phyloP scores from a whole-genome alignment of 768 basidiomycete genomes.

The Hysterangium stoloniferum region DNA sequence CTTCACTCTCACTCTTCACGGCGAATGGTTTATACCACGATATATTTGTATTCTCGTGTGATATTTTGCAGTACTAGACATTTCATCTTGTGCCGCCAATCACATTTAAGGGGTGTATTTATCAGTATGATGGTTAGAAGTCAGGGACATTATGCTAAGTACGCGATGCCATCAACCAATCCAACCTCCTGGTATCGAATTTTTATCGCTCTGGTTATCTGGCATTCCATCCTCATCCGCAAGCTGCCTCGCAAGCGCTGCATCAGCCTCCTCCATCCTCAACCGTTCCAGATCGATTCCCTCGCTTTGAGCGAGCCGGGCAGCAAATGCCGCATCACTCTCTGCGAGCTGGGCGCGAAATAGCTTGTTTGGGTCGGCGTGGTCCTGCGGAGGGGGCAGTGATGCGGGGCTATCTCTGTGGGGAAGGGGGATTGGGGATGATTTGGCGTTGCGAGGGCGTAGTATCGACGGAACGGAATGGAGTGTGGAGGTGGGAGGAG shows the following conservation, averaged over 20 bases:
- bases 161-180: too few relatives aligned
- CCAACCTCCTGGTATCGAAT: slow-evolving; percentile 1
- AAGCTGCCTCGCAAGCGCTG: slow-evolving; percentile 11
- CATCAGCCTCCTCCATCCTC: slow-evolving; percentile 12
- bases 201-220: not conserved
- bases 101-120: too few relatives aligned
- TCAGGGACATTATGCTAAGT: too few relatives aligned
- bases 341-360: slow-evolving; percentile 9
- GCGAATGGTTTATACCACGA: too few relatives aligned
- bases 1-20: too few relatives aligned
- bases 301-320: slow-evolving; percentile 10
- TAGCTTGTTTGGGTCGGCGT: not conserved
- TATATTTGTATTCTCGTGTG: too few relatives aligned
- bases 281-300: slow-evolving; percentile 13
- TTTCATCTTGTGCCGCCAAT: too few relatives aligned
- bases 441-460: slow-evolving; percentile 4
- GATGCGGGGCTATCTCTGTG: not conserved
- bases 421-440: slow-evolving; percentile 6
- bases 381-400: slow-evolving; percentile 1
- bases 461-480: slow-evolving; percentile 12
- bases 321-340: slow-evolving; percentile 11
- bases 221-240: slow-evolving; percentile 6
- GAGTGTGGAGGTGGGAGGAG: not conserved
- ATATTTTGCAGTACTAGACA: too few relatives aligned
- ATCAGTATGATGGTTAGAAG: too few relatives aligned